phyloP scores from a whole-genome alignment of 495 filamentous ascomycete genomes.

The Neurospora pannonica region DNA sequence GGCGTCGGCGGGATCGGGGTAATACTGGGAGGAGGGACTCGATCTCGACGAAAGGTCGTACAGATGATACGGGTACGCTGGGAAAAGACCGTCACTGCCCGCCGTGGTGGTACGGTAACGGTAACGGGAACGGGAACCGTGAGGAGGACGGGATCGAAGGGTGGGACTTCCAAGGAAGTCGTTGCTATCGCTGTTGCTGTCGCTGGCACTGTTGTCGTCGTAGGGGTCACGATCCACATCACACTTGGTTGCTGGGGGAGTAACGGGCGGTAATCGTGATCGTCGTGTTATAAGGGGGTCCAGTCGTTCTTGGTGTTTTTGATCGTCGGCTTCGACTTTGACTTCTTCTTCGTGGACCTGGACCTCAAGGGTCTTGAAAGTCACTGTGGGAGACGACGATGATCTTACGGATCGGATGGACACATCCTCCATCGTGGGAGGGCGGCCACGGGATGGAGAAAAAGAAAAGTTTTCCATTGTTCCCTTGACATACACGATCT shows the following conservation, averaged over 20 bases:
- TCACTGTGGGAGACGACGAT: neutral
- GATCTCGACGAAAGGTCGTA: neutral
- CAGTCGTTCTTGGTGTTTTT: neutral
- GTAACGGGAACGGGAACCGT: neutral
- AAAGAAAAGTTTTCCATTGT: neutral
- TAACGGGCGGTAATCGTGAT: neutral
- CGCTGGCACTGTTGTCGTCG: neutral
- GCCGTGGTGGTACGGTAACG: neutral
- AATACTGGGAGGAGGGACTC: neutral
- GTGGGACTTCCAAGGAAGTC: neutral
- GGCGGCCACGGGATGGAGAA: neutral
- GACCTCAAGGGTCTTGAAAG: neutral
- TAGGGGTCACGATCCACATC: neutral
- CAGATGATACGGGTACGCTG: neutral
- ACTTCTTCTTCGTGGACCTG: neutral
- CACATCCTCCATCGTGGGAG: neutral
- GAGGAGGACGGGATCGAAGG: neutral
- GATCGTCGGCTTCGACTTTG: neutral
- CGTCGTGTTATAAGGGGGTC: neutral
- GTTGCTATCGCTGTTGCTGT: neutral
- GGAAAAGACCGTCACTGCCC: neutral
- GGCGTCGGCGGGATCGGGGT: neutral
- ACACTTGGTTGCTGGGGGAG: neutral
- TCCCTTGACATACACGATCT: neutral
- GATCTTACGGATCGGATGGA: neutral